Evolutionary conservation across 805 yeast genomes (phyloP).

Genomic region (Ogataea corticis): DNA sequence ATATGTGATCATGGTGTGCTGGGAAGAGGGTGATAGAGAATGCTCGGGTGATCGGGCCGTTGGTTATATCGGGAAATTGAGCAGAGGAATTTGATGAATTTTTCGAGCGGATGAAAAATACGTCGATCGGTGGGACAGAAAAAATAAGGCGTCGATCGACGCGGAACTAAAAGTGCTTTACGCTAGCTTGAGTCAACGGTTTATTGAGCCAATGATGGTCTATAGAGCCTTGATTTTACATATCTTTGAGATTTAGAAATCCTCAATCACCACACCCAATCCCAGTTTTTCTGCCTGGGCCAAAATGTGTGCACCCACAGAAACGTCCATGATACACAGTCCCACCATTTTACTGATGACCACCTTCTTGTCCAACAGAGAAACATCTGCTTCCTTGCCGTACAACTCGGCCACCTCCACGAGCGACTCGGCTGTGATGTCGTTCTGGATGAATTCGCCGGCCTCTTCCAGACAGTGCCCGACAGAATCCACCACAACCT

Average conservation of each 20-base stretch:
- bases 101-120: slow-evolving; percentile 16
- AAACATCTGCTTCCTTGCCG: slow-evolving; percentile 3
- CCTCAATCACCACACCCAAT: slow-evolving; percentile 34
- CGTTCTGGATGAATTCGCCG: slow-evolving; percentile 59
- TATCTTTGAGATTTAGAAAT: slow-evolving; percentile 33
- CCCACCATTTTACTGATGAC: slow-evolving; percentile 61
- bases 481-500: slow-evolving; percentile 59
- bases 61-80: neutral
- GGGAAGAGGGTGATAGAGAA: too few species aligned
- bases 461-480: slow-evolving; percentile 60
- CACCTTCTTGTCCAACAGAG: slow-evolving; percentile 30
- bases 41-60: too few species aligned
- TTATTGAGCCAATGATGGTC: too few species aligned
- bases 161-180: neutral
- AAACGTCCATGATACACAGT: slow-evolving; percentile 62
- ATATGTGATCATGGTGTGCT: slow-evolving; percentile 1
- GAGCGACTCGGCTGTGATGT: slow-evolving; percentile 39
- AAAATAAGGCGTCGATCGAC: neutral
- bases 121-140: slow-evolving; percentile 6
- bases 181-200: too few species aligned
- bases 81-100: neutral
- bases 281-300: slow-evolving; percentile 26
- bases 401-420: slow-evolving; percentile 48
- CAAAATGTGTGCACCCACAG: slow-evolving; percentile 48
- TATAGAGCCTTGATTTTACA: too few species aligned